These are phyloP conservation scores for Blastobotrys serpentis DNA, from an alignment of 1,139 yeast genomes.

Conservation along the genomic window DNA sequence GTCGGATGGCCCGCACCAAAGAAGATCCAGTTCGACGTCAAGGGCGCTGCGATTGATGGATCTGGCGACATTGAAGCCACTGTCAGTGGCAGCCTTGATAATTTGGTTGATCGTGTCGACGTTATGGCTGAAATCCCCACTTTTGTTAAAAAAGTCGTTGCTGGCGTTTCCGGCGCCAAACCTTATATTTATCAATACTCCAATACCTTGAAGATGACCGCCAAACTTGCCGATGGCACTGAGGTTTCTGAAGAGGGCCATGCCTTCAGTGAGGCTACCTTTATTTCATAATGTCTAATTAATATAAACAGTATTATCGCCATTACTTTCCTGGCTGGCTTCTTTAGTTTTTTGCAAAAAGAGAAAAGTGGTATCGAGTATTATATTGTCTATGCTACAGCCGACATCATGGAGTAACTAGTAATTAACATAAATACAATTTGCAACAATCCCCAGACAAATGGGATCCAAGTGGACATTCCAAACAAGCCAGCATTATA, in stretches of 20 bases:
- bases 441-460: slow-evolving; percentile 71
- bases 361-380: background rate
- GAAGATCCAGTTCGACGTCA: slow-evolving; percentile 57
- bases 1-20: slow-evolving; percentile 93
- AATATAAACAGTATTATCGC: background rate
- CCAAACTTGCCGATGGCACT: slow-evolving; percentile 35
- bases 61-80: slow-evolving; percentile 37
- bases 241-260: slow-evolving; percentile 57
- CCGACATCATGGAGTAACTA: slow-evolving; percentile 57
- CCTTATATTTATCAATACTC: slow-evolving; percentile 93
- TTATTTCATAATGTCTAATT: slow-evolving; percentile 39
- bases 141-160: slow-evolving; percentile 87
- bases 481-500: slow-evolving; percentile 68
- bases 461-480: slow-evolving; percentile 94
- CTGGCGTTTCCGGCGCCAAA: slow-evolving; percentile 92
- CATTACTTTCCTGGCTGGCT: background rate
- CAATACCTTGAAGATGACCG: slow-evolving; percentile 47
- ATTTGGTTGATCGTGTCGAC: slow-evolving; percentile 84
- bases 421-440: slow-evolving; percentile 64
- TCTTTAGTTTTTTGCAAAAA: background rate
- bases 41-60: slow-evolving; percentile 48
- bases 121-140: slow-evolving; percentile 97
- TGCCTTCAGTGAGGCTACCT: slow-evolving; percentile 82
- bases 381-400: slow-evolving; percentile 35
- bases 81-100: slow-evolving; percentile 43